phyloP scores from a whole-genome alignment of 352 stramenopile species.

The Phytophthora nicotianae region DNA sequence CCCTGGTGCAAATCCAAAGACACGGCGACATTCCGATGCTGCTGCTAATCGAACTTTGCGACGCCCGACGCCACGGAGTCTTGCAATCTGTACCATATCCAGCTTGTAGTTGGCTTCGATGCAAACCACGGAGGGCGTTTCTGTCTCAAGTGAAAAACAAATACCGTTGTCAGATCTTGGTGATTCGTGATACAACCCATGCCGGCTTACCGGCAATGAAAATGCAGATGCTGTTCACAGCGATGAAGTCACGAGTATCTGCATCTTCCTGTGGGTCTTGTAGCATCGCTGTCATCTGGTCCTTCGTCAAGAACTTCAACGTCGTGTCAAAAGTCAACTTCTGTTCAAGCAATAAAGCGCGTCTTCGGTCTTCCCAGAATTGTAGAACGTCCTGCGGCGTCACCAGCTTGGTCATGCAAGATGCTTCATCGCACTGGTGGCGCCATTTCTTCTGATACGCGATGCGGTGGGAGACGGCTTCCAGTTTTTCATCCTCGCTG shows the following conservation, averaged over 20 bases:
- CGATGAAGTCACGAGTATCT: slow-evolving; percentile 13
- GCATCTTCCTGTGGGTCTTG: background rate
- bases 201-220: slow-evolving; percentile 51
- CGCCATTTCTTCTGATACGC: slow-evolving; percentile 25
- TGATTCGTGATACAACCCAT: background rate
- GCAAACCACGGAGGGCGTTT: slow-evolving; percentile 51
- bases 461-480: slow-evolving; percentile 8
- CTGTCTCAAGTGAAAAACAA: slow-evolving; percentile 22
- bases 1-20: slow-evolving; percentile 68
- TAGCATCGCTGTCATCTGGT: slow-evolving; percentile 16
- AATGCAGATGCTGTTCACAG: slow-evolving; percentile 77
- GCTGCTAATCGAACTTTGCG: slow-evolving; percentile 74
- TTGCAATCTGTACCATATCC: slow-evolving; percentile 52
- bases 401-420: slow-evolving; percentile 22
- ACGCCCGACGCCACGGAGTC: slow-evolving; percentile 50
- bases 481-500: slow-evolving; percentile 5
- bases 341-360: background rate
- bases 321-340: slow-evolving; percentile 10
- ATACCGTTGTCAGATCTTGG: slow-evolving; percentile 5
- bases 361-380: slow-evolving; percentile 37
- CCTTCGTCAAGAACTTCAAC: slow-evolving; percentile 36
- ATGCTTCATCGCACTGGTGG: slow-evolving; percentile 13
- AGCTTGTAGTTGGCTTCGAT: slow-evolving; percentile 62
- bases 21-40: slow-evolving; percentile 49
- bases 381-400: slow-evolving; percentile 33